phyloP scores from a whole-genome alignment of 345 rosid genomes.

The Pistacia vera region DNA sequence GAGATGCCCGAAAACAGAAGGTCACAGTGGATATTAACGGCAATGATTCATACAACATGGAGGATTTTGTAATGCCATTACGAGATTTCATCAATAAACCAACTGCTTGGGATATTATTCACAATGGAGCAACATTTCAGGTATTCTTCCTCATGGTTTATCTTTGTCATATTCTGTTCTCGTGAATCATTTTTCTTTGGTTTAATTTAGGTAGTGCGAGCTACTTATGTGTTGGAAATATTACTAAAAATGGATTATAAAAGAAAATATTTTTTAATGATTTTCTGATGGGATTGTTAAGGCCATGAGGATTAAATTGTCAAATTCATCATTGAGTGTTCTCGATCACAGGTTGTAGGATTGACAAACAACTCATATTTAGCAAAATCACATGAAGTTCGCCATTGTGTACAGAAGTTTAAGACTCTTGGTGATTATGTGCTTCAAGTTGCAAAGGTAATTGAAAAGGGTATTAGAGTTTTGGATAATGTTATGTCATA shows the following conservation, averaged over 20 bases:
- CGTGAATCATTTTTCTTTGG: neutral
- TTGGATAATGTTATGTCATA: slow-evolving; percentile 2
- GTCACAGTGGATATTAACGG: slow-evolving; percentile 43
- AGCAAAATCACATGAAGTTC: slow-evolving; percentile 77
- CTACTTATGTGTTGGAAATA: neutral
- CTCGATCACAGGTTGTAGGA: slow-evolving; percentile 76
- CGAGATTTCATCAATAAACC: slow-evolving; percentile 69
- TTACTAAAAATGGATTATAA: neutral
- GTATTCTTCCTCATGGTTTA: slow-evolving; percentile 36
- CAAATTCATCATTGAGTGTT: slow-evolving; percentile 13
- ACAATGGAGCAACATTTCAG: slow-evolving; percentile 96
- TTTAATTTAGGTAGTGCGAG: neutral
- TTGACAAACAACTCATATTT: slow-evolving; percentile 86
- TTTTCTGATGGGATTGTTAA: neutral
- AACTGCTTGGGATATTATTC: slow-evolving; percentile 76
- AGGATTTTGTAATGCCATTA: slow-evolving; percentile 83
- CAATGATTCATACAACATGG: slow-evolving; percentile 71
- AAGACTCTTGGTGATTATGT: slow-evolving; percentile 72
- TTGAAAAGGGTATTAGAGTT: slow-evolving; percentile 18
- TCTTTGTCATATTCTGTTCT: neutral
- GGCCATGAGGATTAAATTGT: neutral
- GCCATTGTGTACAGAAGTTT: slow-evolving; percentile 78
- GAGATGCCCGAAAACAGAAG: slow-evolving; percentile 63
- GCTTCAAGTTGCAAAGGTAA: slow-evolving; percentile 93
- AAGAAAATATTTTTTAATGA: neutral